Evolutionary conservation across 2,329 filamentous ascomycete species (phyloP), one percentile per base, ranked within the genome.

Genomic region (Moelleriella libera): DNA sequence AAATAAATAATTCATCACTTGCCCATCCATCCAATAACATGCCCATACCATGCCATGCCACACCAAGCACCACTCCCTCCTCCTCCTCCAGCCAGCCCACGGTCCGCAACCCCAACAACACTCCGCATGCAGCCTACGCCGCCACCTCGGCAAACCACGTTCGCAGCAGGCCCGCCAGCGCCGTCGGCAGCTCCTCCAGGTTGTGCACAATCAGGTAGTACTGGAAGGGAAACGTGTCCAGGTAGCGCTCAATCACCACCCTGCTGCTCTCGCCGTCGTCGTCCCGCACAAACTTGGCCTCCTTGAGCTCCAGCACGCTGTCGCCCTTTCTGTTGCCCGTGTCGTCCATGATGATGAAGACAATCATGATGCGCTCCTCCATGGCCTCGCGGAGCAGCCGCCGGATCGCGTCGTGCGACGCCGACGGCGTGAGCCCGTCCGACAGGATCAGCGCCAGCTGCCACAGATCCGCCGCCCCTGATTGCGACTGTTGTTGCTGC

Each of bases 201-300:
- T 97, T 81, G 54, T 90, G 82, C 49, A 98, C 92, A 55, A 98
- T 87, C 48, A 98, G 69, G 63, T 97, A 99, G 69, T 96, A 98
- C 63, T 85, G 82, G 68, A 99, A 99, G 0, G 94, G 92, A 65
- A 98, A 98, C 6, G 82, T 84, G 63, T 98, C 94, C 56, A 98
- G 76, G 62, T 98, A 98, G 58, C 86, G 80, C 69, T 88, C 84
- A 63, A 94, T 88, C 57, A 83, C 82, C 48, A 96, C 78, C 58
- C 80, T 76, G 51, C 82, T 68, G 68, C 80, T 68, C 63, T 76
- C 65, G 55, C 65, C 71, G 30, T 86, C 82, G 50, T 75, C 76
- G 53, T 12, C 12, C 34, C 34, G 34, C 12, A 83, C 77, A 60
- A 97, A 96, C 60, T 80, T 80, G 39, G 88, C 90, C 64, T 88